These are phyloP conservation scores for Erodium trifolium DNA, from an alignment of 441 rosid species.

Conservation along the genomic window DNA sequence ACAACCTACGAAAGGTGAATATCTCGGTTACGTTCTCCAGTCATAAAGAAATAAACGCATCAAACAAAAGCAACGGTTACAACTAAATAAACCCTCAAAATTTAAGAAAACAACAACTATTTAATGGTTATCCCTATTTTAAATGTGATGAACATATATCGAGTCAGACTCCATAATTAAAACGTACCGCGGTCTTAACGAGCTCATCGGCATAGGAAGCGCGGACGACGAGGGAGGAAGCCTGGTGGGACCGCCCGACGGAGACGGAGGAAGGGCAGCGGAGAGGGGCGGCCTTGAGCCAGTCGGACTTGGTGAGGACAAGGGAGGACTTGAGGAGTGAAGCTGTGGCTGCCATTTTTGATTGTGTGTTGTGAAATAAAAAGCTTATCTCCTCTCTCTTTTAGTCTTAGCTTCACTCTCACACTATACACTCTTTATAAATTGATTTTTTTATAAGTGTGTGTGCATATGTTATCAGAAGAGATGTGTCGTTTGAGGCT, in stretches of 20 bases:
- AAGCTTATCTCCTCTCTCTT: not conserved
- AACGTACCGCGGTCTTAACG: conserved; percentile 73
- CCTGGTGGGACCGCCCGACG: not conserved
- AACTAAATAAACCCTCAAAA: no score
- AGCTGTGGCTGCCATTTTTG: not conserved
- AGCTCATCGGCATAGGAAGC: conserved; percentile 80
- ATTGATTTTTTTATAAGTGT: not conserved
- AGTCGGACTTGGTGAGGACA: not conserved
- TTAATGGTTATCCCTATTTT: no score
- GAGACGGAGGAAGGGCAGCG: not conserved
- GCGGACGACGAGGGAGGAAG: conserved; percentile 44
- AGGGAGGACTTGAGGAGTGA: not conserved
- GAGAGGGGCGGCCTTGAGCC: not conserved
- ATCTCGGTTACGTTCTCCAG: no score
- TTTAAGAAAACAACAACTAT: no score
- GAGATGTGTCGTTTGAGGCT: not conserved
- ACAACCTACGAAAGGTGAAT: no score
- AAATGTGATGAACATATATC: no score
- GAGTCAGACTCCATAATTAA: no score
- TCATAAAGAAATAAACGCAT: no score
- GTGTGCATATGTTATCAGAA: not conserved
- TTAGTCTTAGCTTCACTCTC: not conserved
- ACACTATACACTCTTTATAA: not conserved
- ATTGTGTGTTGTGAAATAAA: not conserved
- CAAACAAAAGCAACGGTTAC: no score